Evolutionary conservation across 2,329 filamentous ascomycete species (phyloP), one percentile per base, ranked within the genome.

Genomic region (Eutypella sp.): DNA sequence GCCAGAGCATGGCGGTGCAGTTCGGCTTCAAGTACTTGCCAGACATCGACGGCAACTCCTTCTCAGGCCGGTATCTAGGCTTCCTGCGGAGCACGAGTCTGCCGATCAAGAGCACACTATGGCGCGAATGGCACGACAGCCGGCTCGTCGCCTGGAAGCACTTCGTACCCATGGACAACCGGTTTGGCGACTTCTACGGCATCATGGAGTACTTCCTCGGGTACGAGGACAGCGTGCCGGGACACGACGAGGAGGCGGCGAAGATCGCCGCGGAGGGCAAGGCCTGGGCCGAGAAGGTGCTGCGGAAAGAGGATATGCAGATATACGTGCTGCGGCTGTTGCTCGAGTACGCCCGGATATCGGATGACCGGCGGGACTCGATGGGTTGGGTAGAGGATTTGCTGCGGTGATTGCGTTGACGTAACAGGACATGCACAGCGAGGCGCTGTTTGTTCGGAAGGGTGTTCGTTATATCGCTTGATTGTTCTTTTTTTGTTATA

Each of bases 81-180:
- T 89, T 91, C 61, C 68, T 92, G 20, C 73, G 78, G 27, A 86
- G 81, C 24, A 86, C 80, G 2, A 83, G 79, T 15, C 64, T 91
- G 8, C 85, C 85, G 0, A 79, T 93, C 67, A 93, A 92, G 67
- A 80, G 84, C 5, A 89, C 87, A 0, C 70, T 92, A 19, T 93
- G 84, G 67, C 75, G 79, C 18, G 88, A 93, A 62, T 93, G 87
- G 88, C 87, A 91, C 58, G 87, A 91, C 61, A 78, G 76, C 38
- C 75, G 87, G 3, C 71, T 92, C 2, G 71, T 89, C 2, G 75
- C 85, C 0, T 93, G 88, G 87, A 81, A 81, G 57, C 88, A 93
- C 64, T 92, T 88, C 56, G 82, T 90, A 2, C 88, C 88, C 15
- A 82, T 92, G 76, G 85, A 90, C 60, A 86, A 79, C 57, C 78